Percentiles rank a stretch among this genome's conserved stretches.
Evolutionary conservation across 148 eudicot genomes (phyloP).

Genomic region (Chenopodium quinoa): DNA sequence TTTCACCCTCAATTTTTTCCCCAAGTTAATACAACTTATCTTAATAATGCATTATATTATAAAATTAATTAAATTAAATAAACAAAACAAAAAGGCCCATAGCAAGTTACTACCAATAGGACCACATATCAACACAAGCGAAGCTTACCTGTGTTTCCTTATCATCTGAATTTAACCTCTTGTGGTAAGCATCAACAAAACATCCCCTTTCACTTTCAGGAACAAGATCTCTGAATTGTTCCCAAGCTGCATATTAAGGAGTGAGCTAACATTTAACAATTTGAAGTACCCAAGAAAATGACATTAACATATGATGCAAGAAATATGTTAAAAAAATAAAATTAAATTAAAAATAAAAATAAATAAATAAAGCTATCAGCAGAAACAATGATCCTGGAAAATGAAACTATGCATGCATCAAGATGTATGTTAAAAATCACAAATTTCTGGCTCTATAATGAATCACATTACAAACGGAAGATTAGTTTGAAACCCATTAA

Average conservation of each 20-base stretch:
- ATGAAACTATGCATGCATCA: neutral
- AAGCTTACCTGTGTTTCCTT: conserved; percentile 70
- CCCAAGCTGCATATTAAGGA: conserved; percentile 68
- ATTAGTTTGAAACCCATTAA: neutral
- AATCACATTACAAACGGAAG: neutral
- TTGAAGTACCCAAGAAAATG: neutral
- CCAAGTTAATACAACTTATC: neutral
- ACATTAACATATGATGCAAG: neutral
- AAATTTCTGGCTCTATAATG: neutral
- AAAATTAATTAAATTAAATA: too few relatives aligned
- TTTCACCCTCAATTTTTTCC: too few relatives aligned
- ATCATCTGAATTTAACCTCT: conserved; percentile 81
- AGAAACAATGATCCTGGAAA: too few relatives aligned
- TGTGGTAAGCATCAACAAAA: conserved; percentile 76
- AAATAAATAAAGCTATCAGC: too few relatives aligned
- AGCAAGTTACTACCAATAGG: neutral
- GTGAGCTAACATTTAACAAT: neutral
- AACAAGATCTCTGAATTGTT: conserved; percentile 89
- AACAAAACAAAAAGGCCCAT: too few relatives aligned
- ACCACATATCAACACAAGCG: neutral
- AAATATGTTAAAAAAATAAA: neutral
- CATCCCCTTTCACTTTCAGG: conserved; percentile 90
- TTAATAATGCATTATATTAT: neutral
- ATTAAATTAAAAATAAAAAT: too few relatives aligned
- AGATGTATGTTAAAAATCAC: too few relatives aligned